phyloP scores from a whole-genome alignment of 2,329 filamentous ascomycete genomes.

The Pseudocercospora vitis region DNA sequence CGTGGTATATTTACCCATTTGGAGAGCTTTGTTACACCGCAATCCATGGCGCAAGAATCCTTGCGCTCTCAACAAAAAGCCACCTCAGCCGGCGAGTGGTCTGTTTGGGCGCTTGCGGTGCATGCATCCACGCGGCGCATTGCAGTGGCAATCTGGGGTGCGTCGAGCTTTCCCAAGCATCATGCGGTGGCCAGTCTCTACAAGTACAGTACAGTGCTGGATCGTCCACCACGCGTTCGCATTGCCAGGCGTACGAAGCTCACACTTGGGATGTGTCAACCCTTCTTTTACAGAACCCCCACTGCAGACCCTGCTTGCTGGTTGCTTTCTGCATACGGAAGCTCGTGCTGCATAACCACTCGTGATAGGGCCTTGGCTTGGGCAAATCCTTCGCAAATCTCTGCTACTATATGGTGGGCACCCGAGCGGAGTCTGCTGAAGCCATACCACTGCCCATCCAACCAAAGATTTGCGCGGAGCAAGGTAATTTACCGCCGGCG shows the following conservation, averaged over 20 bases:
- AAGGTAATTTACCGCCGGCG: slow-evolving; percentile 11
- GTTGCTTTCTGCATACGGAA: background rate
- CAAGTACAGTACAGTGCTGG: background rate
- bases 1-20: background rate
- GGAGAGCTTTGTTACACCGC: background rate
- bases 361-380: background rate
- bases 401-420: background rate
- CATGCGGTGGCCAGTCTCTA: background rate
- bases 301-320: background rate
- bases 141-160: slow-evolving; percentile 20
- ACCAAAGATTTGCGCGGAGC: background rate
- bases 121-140: slow-evolving; percentile 7
- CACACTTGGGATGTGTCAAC: too few relatives aligned
- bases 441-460: slow-evolving; percentile 1
- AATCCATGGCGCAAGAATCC: slow-evolving; percentile 16
- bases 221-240: background rate
- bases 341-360: background rate
- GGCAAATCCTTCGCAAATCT: slow-evolving; percentile 1
- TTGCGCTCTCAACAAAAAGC: slow-evolving; percentile 19
- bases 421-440: background rate
- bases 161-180: background rate
- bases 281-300: too few relatives aligned
- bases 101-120: slow-evolving; percentile 8
- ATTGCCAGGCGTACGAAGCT: too few relatives aligned
- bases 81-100: slow-evolving; percentile 12